These are phyloP conservation scores for Boechera divaricarpa DNA, from an alignment of 345 rosid genomes.

Conservation along the genomic window DNA sequence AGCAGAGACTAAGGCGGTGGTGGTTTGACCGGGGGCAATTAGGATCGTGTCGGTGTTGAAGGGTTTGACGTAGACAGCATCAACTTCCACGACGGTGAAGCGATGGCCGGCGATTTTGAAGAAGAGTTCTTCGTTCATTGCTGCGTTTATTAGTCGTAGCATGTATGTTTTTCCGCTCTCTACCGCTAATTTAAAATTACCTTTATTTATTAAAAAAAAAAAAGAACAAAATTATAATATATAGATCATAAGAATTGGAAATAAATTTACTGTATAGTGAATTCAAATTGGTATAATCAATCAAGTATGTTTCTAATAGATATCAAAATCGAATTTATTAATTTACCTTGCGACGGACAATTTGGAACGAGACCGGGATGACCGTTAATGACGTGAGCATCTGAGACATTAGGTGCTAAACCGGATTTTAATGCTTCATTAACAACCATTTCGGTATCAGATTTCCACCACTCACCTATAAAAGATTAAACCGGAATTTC, in stretches of 20 bases:
- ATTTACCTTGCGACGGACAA: slow-evolving; percentile 62
- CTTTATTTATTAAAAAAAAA: not conserved
- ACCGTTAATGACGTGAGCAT: slow-evolving; percentile 93
- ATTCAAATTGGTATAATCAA: not conserved
- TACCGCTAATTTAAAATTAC: slow-evolving; percentile 52
- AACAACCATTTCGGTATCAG: slow-evolving; percentile 77
- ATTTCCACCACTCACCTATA: slow-evolving; percentile 95
- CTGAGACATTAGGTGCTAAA: slow-evolving; percentile 81
- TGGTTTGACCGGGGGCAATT: slow-evolving; percentile 85
- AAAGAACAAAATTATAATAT: not conserved
- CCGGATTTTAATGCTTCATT: slow-evolving; percentile 79
- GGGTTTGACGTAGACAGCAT: slow-evolving; percentile 77
- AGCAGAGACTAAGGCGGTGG: slow-evolving; percentile 65
- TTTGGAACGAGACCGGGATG: slow-evolving; percentile 59
- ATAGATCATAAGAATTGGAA: not conserved
- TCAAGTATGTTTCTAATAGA: not conserved
- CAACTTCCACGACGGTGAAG: slow-evolving; percentile 86
- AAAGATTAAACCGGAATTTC: not conserved
- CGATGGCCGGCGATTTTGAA: slow-evolving; percentile 83
- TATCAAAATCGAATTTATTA: not conserved
- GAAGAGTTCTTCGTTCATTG: slow-evolving; percentile 87
- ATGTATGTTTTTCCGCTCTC: slow-evolving; percentile 65
- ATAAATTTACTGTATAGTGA: not conserved
- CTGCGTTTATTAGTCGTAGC: slow-evolving; percentile 84
- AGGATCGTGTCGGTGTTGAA: slow-evolving; percentile 68